phyloP scores from a whole-genome alignment of 768 basidiomycete genomes.

The Trametes cubensis region DNA sequence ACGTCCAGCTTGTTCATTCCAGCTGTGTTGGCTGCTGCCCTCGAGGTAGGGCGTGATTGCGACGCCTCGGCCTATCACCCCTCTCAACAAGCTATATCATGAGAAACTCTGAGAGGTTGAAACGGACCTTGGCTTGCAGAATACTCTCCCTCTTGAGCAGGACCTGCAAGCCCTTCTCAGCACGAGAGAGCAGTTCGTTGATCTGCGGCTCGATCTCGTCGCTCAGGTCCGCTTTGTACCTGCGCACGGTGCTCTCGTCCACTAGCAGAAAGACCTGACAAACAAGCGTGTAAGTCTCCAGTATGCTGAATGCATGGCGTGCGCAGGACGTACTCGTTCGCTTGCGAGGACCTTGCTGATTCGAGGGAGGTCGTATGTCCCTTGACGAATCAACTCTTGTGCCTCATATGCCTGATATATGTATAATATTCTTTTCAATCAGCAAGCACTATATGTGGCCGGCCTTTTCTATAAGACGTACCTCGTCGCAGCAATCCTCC shows the following conservation, averaged over 20 bases:
- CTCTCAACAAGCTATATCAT: background rate
- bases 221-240: constrained; percentile 73
- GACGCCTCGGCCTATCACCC: constrained; percentile 56
- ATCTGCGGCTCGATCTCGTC: constrained; percentile 85
- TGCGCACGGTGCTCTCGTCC: constrained; percentile 69
- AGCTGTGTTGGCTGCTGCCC: constrained; percentile 50
- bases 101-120: no score
- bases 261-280: constrained; percentile 72
- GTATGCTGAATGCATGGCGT: no score
- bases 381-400: constrained; percentile 67
- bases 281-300: background rate
- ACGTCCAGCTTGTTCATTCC: constrained; percentile 67
- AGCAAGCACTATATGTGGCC: background rate
- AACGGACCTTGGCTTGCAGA: constrained; percentile 63
- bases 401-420: constrained; percentile 77
- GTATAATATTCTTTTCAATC: no score
- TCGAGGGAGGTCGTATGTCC: constrained; percentile 71
- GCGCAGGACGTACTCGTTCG: constrained; percentile 55
- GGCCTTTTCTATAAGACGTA: constrained; percentile 28
- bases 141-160: constrained; percentile 64
- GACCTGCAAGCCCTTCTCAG: constrained; percentile 65
- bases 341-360: constrained; percentile 69
- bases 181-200: constrained; percentile 68
- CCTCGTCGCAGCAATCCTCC: constrained; percentile 84
- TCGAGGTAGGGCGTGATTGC: constrained; percentile 43